Evolutionary conservation across 495 filamentous ascomycete species (phyloP), one percentile per base, ranked within the genome.

Genomic region (Pyronema omphalodes): DNA sequence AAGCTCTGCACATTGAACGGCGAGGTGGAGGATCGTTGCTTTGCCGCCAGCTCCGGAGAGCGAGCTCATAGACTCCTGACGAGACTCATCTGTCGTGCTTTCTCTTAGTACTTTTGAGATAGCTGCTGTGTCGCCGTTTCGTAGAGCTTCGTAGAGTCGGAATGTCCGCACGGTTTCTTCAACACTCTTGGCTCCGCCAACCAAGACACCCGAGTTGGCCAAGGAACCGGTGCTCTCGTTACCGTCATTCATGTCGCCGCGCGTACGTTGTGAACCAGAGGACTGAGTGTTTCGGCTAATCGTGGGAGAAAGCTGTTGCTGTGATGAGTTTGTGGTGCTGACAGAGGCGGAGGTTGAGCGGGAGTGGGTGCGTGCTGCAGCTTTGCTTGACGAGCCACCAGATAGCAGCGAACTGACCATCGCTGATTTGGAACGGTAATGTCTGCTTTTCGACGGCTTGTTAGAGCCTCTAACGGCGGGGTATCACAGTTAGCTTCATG

Each of bases 151-250:
- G 63, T 95, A 94, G 23, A 96, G 76, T 56, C 88, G 80, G 69
- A 96, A 98, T 56, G 88, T 87, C 57, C 80, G 77, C 37, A 98
- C 88, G 0, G 91, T 95, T 66, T 94, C 86, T 61, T 98, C 89
- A 39, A 98, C 86, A 7, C 50, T 64, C 18, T 63, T 64, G 9
- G 57, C 55, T 18, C 51, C 51, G 15, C 54, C 48, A 44, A 63
- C 60, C 9, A 63, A 49, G 15, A 63, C 56, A 8, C 61, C 61
- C 0, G 61, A 63, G 15, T 53, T 56, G 37, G 55, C 11, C 17
- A 63, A 53, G n/a, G 61, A 63, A 18, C 48, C 51, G 6, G 48
- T 46, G 15, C 60, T 57, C 7, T 44, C 45, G 51, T 37, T 19
- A 48, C 56, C 12, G 53, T 39, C 17, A 37, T 37, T 9, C 19